A percentile compares a stretch with the other conserved stretches of the same genome.
These are phyloP conservation scores for Xylariales sp. DNA, from an alignment of 2,329 filamentous ascomycete species.

Conservation along the genomic window DNA sequence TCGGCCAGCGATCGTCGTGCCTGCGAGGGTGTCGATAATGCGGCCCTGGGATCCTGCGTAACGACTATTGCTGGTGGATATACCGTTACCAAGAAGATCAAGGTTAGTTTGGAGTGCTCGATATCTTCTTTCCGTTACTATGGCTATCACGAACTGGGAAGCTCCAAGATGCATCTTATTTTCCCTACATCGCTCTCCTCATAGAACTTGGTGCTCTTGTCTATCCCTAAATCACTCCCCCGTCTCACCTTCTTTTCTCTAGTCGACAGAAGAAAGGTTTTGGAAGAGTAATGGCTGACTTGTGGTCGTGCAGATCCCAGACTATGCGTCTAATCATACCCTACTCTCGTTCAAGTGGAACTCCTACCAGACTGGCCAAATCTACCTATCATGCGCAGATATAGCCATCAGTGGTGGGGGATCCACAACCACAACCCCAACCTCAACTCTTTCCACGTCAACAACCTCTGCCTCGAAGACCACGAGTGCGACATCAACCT, in stretches of 20 bases:
- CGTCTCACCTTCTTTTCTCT: no score
- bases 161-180: no score
- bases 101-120: no score
- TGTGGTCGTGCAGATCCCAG: conserved; percentile 42
- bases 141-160: no score
- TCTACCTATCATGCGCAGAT: conserved; percentile 50
- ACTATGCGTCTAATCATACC: conserved; percentile 42
- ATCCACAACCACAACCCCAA: background rate
- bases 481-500: conserved; percentile 34
- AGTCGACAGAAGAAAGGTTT: no score
- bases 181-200: no score
- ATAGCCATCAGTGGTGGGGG: conserved; percentile 36
- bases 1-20: conserved; percentile 28
- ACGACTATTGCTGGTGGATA: conserved; percentile 51
- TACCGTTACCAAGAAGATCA: conserved; percentile 47
- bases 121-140: no score
- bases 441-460: conserved; percentile 35
- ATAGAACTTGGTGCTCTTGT: no score
- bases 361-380: conserved; percentile 48
- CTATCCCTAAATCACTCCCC: no score
- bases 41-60: conserved; percentile 37
- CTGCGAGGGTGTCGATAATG: conserved; percentile 43
- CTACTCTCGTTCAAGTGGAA: conserved; percentile 51
- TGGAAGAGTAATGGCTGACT: no score
- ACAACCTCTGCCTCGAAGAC: conserved; percentile 48